These are phyloP conservation scores for Paragyromitra xinjiangensis DNA, from an alignment of 495 filamentous ascomycete species.

Conservation along the genomic window DNA sequence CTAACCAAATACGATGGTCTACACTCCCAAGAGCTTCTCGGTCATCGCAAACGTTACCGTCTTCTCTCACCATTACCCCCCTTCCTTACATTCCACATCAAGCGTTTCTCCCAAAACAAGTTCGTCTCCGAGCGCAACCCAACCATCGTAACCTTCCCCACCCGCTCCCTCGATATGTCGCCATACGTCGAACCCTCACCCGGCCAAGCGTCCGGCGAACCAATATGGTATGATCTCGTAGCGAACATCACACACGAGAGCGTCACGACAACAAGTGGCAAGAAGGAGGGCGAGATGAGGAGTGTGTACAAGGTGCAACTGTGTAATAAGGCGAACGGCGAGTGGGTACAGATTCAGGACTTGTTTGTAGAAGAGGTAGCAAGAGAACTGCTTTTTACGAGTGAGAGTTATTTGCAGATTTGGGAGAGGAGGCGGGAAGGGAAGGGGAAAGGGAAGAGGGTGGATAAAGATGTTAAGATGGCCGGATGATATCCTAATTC, in stretches of 20 bases:
- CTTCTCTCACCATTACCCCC: constrained; percentile 92
- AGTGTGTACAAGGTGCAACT: constrained; percentile 83
- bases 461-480: constrained; percentile 28
- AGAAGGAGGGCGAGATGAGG: constrained; percentile 68
- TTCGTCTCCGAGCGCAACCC: constrained; percentile 96
- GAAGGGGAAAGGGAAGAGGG: constrained; percentile 60
- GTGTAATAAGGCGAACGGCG: constrained; percentile 67
- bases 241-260: constrained; percentile 95
- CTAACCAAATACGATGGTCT: constrained; percentile 94
- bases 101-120: constrained; percentile 94
- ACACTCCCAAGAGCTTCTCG: constrained; percentile 84
- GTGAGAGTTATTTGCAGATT: constrained; percentile 93
- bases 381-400: constrained; percentile 85
- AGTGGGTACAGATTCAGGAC: constrained; percentile 95
- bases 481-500: constrained; percentile 43
- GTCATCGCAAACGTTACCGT: constrained; percentile 85
- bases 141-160: constrained; percentile 95
- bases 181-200: constrained; percentile 86
- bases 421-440: constrained; percentile 84
- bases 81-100: constrained; percentile 93
- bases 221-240: constrained; percentile 94
- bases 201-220: constrained; percentile 73
- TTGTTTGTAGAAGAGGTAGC: constrained; percentile 87
- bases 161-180: constrained; percentile 80
- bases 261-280: constrained; percentile 65